These are phyloP conservation scores for Senecio squalidus DNA, from an alignment of 140 eudicot genomes.

Conservation along the genomic window DNA sequence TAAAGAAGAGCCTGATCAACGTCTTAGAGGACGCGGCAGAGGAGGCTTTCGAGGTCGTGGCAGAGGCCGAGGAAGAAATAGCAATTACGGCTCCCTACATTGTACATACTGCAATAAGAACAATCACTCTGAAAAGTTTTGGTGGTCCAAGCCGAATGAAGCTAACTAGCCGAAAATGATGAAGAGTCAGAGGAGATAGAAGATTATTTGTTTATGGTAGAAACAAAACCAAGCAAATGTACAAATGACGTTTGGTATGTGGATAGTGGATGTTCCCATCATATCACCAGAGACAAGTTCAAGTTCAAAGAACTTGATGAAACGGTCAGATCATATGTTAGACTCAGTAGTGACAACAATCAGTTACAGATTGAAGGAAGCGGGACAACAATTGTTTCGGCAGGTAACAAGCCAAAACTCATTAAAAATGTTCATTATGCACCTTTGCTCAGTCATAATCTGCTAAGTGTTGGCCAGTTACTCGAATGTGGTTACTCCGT, in stretches of 20 bases:
- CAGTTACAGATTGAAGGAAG: not conserved
- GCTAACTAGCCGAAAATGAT: no score
- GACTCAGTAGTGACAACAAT: constrained; percentile 2
- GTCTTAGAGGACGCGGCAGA: no score
- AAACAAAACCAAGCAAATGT: no score
- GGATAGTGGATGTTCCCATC: not conserved
- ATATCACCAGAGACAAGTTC: not conserved
- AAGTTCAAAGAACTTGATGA: not conserved
- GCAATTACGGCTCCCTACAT: no score
- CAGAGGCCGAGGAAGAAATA: no score
- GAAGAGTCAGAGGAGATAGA: no score
- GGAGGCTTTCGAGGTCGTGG: no score
- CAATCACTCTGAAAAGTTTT: no score
- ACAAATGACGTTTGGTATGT: not conserved
- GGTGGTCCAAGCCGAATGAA: no score
- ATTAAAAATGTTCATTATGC: not conserved
- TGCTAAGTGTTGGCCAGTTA: constrained; percentile 6
- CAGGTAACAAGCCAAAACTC: not conserved
- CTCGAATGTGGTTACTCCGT: not conserved
- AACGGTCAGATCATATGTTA: not conserved
- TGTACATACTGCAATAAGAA: no score
- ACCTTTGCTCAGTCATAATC: constrained; percentile 2
- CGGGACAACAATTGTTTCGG: not conserved
- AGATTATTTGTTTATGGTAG: no score
- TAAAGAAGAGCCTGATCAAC: no score